Base-by-base conservation (phyloP, 2,329 filamentous ascomycete species). In the Diaporthe vaccinii region DNA sequence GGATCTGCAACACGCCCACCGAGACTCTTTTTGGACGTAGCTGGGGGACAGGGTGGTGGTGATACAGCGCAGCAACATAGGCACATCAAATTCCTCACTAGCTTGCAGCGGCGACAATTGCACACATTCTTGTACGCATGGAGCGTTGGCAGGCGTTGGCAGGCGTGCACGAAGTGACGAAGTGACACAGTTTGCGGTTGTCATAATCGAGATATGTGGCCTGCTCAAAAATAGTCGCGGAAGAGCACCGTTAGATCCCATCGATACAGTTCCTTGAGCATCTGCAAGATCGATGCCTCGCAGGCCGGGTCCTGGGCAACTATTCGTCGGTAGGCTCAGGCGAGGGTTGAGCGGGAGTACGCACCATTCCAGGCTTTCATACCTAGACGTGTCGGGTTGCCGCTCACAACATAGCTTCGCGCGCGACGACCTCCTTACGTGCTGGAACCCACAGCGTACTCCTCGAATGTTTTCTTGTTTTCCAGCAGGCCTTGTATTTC, bases 1-100 rank as follows among this genome's bases (percentile, higher is more conserved):
- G 49, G 62, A 59, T 69, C 72, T 74, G 72, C 65, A 70, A 62
- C 46, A n/a, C 41, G 39, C 34, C 68, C 41, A 75, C 74, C 74
- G 74, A 75, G 59, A 49, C 69, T 55, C 39, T 57, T 73, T 59
- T 49, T 14, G 74, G 68, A 34, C 44, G n/a, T 31, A 59, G 72
- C 20, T 67, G 39, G 44, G 51, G 73, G 49, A 58, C 36, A 41
- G 58, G 55, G 59, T 58, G 49, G 61, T 57, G 34, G 58, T 55
- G 28, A 44, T 72, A 61, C 65, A 69, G 49, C 12, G 65, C 34
- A 41, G n/a, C 49, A 41, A 20, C n/a, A 20, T 12, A 55, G 34
- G 65, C 49, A 31, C 46, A 55, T 69, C n/a, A 28, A 55, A 55
- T 69, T 69, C 34, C 34, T 31, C 65, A 22, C n/a, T 55, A 41